phyloP scores from a whole-genome alignment of 2,329 filamentous ascomycete species.

The Ramularia endophylla region DNA sequence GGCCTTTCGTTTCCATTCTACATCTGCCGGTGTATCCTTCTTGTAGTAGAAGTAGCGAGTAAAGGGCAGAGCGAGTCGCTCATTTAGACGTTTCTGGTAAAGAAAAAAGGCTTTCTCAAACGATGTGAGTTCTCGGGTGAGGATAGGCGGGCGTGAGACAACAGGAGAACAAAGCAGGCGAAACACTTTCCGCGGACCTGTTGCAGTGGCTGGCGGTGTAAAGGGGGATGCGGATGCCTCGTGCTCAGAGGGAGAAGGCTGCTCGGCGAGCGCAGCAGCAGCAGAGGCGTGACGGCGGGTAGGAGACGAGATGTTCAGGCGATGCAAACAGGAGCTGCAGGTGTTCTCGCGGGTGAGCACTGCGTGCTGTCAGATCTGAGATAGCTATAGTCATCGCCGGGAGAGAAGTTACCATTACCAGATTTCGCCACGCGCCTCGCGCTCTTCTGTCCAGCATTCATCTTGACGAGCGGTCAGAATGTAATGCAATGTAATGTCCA shows the following conservation, averaged over 20 bases:
- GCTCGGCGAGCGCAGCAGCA: slow-evolving; percentile 30
- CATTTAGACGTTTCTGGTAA: slow-evolving; percentile 95
- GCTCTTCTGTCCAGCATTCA: slow-evolving; percentile 42
- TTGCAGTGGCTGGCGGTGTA: slow-evolving; percentile 39
- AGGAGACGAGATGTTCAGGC: slow-evolving; percentile 30
- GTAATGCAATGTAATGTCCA: slow-evolving; percentile 4
- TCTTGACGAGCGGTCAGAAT: slow-evolving; percentile 16
- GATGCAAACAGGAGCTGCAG: slow-evolving; percentile 42
- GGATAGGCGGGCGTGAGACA: slow-evolving; percentile 78
- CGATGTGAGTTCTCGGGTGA: slow-evolving; percentile 75
- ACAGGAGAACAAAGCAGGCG: slow-evolving; percentile 61
- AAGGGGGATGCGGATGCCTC: slow-evolving; percentile 25
- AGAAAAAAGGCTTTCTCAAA: slow-evolving; percentile 95
- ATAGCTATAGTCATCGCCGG: too few species aligned
- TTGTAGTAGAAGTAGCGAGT: slow-evolving; percentile 93
- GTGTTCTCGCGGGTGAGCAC: slow-evolving; percentile 36
- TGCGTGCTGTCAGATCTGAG: slow-evolving; percentile 15
- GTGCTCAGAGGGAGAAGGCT: slow-evolving; percentile 22
- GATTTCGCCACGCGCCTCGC: slow-evolving; percentile 37
- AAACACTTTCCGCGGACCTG: slow-evolving; percentile 41
- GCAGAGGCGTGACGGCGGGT: slow-evolving; percentile 31
- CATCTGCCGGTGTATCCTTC: slow-evolving; percentile 72
- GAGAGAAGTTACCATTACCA: slow-evolving; percentile 30
- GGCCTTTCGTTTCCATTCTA: slow-evolving; percentile 87
- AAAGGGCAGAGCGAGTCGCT: slow-evolving; percentile 82